Evolutionary conservation across 2,329 filamentous ascomycete genomes (phyloP).

Genomic region (Fusarium xyrophilum): DNA sequence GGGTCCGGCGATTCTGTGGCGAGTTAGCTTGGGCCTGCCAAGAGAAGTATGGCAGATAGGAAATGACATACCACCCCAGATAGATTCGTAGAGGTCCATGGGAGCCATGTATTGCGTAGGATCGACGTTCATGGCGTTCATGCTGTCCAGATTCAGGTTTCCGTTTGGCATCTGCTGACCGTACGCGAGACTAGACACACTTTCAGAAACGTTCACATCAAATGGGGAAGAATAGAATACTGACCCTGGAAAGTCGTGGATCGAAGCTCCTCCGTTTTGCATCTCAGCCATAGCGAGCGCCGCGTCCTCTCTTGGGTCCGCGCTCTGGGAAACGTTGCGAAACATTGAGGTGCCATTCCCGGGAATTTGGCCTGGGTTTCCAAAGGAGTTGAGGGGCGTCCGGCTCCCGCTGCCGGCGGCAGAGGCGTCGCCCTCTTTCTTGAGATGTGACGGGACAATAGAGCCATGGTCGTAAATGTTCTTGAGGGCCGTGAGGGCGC

Average conservation of each 20-base stretch:
- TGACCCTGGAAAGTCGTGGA: slow-evolving; percentile 56
- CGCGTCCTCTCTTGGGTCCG: slow-evolving; percentile 66
- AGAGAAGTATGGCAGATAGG: neutral
- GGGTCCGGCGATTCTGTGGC: slow-evolving; percentile 64
- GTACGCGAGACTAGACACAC: slow-evolving; percentile 46
- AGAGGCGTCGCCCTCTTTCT: slow-evolving; percentile 57
- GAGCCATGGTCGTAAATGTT: slow-evolving; percentile 73
- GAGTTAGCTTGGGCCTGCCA: slow-evolving; percentile 16
- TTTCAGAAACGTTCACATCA: slow-evolving; percentile 23
- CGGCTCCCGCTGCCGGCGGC: slow-evolving; percentile 55
- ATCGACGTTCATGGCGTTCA: slow-evolving; percentile 61
- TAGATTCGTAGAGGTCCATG: slow-evolving; percentile 72
- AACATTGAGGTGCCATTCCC: slow-evolving; percentile 38
- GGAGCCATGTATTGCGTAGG: slow-evolving; percentile 68
- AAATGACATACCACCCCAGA: slow-evolving; percentile 66
- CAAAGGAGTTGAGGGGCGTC: slow-evolving; percentile 49
- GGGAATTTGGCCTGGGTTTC: slow-evolving; percentile 33
- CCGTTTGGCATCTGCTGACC: slow-evolving; percentile 48
- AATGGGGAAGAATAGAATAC: slow-evolving; percentile 3
- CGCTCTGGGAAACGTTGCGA: slow-evolving; percentile 41
- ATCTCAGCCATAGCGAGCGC: slow-evolving; percentile 71
- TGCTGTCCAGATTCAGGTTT: slow-evolving; percentile 51
- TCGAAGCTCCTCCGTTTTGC: slow-evolving; percentile 60
- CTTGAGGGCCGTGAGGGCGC: slow-evolving; percentile 66
- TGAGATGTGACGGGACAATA: slow-evolving; percentile 58